Evolutionary conservation across 768 basidiomycete species (phyloP), one percentile per base, ranked within the genome.

Genomic region (Tylopilus felleus): DNA sequence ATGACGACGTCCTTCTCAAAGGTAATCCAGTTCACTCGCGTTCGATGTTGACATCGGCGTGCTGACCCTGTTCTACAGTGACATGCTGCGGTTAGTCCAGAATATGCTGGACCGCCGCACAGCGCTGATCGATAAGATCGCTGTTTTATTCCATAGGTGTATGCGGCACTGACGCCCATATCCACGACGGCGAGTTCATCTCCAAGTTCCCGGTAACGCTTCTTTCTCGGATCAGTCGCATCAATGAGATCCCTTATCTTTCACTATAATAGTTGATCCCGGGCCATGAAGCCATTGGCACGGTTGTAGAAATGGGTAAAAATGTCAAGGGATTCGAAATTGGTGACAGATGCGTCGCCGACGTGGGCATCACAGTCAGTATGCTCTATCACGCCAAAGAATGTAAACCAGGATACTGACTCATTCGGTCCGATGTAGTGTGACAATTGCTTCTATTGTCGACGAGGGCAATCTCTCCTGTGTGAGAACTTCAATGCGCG

Each of bases 311-410:
- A 57, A 75, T 89, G 61, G 92, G 93, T 22, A 87, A 85, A 74
- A 81, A 90, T 55, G 92, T 94, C 44, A 81, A 81, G 57, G 88
- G 80, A 5, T 92, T 95, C 62, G 71, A 76, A 2, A 68, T 82
- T 14, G 93, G 93, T 27, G 93, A 94, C 64, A 84, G 91, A 48
- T 85, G 86, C 63, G 93, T 90, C 36, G 89, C 88, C 23, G 93
- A 96, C 69, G 86, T 88, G 36, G 80, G 85, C 56, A 75, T 81
- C 50, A 83, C 85, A 46, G 88, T 86, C 54, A 66, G 84, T 67
- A 28, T 57, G 31, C 52, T 47, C 56, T 27, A 25, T 39, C 13
- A 31, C 14, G 12, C 25, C 49, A 14, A 33, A 8, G 17, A 17
- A 8, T 16, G 9, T 35, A 51, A 35, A 39, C 29, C 14, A 55